A percentile compares a stretch with the other conserved stretches of the same genome.
phyloP scores from a whole-genome alignment of 192 early-diverging fungal genomes.

The Helicostylum pulchrum region DNA sequence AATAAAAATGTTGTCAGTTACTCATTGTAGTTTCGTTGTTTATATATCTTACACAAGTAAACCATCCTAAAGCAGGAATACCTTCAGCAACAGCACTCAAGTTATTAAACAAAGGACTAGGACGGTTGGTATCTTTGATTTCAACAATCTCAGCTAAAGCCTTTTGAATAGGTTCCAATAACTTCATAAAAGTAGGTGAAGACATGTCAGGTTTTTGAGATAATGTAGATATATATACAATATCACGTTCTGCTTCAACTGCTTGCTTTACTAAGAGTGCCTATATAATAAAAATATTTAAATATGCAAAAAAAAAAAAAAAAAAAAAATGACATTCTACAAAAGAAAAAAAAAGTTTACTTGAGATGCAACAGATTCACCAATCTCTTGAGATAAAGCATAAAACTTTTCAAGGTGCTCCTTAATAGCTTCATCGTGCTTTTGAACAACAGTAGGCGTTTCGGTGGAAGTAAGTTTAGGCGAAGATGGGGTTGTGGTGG shows the following conservation, averaged over 20 bases:
- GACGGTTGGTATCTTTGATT: conserved; percentile 77
- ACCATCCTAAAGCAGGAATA: conserved; percentile 90
- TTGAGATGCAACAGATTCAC: conserved; percentile 57
- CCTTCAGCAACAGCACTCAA: conserved; percentile 86
- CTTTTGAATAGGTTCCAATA: conserved; percentile 68
- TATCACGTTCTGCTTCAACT: conserved; percentile 66
- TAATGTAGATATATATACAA: conserved; percentile 69
- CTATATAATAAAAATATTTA: conserved; percentile 38
- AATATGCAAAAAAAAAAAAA: conserved; percentile 26
- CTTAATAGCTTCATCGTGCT: conserved; percentile 51
- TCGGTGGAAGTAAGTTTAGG: conserved; percentile 36
- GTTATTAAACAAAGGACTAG: conserved; percentile 72
- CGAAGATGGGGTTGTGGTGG: conserved; percentile 35
- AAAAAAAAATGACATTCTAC: not conserved
- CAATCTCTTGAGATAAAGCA: conserved; percentile 47
- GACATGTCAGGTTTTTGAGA: conserved; percentile 74
- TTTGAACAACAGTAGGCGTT: conserved; percentile 47
- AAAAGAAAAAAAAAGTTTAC: conserved; percentile 31
- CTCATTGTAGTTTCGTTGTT: not conserved
- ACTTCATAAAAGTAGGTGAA: conserved; percentile 51
- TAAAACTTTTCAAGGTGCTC: conserved; percentile 43
- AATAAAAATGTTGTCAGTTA: not conserved
- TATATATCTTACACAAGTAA: conserved; percentile 59
- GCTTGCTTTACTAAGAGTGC: conserved; percentile 54
- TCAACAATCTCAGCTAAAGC: conserved; percentile 63